Conservation (phyloP, 306 rosid genomes). For the peach (Prunus persica) region DNA sequence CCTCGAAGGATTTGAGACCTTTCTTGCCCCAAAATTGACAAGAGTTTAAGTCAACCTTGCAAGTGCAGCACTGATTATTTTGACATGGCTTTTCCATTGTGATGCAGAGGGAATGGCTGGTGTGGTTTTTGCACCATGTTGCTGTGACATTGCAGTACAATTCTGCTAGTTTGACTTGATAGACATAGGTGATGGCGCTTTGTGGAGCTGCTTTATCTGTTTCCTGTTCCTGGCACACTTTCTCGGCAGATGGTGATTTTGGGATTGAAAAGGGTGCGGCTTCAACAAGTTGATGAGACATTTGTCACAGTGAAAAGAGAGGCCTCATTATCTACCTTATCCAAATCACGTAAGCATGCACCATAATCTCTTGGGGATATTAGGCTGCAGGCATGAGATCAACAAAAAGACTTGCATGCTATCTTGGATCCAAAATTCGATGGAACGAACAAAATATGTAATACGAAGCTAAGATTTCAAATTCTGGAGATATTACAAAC, state of each 20-base stretch:
- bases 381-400: neutral
- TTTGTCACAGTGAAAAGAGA: neutral
- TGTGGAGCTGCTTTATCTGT: slow-evolving; percentile 19
- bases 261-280: slow-evolving; percentile 24
- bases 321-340: neutral
- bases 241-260: slow-evolving; percentile 22
- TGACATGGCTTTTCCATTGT: slow-evolving; percentile 30
- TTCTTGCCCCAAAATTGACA: slow-evolving; percentile 61
- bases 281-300: slow-evolving; percentile 26
- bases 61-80: slow-evolving; percentile 24
- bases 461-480: neutral
- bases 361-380: neutral
- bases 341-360: neutral
- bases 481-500: slow-evolving; percentile 5
- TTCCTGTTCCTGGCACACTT: slow-evolving; percentile 8
- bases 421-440: slow-evolving; percentile 12
- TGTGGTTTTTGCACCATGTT: slow-evolving; percentile 48
- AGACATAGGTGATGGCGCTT: slow-evolving; percentile 31
- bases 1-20: slow-evolving; percentile 53
- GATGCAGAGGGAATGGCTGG: slow-evolving; percentile 40
- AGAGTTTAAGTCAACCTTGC: slow-evolving; percentile 50
- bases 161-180: slow-evolving; percentile 41
- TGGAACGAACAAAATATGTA: neutral
- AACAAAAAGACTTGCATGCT: slow-evolving; percentile 3
- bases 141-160: slow-evolving; percentile 22